A percentile compares a stretch with the other conserved stretches of the same genome.
Evolutionary conservation across 768 basidiomycete genomes (phyloP).

Genomic region (Mycena latifolia): DNA sequence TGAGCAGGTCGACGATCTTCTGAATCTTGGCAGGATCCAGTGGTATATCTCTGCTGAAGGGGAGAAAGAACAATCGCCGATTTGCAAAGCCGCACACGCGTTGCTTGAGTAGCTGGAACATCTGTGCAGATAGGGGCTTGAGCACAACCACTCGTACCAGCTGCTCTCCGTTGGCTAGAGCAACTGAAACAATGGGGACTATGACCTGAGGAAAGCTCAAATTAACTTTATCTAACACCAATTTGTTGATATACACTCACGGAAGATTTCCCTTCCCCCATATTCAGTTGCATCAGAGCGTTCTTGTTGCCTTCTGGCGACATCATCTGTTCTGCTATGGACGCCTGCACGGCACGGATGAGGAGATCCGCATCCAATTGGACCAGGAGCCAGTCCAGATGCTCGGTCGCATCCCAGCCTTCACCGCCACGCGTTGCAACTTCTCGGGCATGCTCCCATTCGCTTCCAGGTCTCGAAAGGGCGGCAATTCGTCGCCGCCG

Average conservation of each 20-base stretch:
- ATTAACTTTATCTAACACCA: background rate
- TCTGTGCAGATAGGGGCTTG: slow-evolving; percentile 60
- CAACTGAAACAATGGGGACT: slow-evolving; percentile 56
- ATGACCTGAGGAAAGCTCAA: slow-evolving; percentile 46
- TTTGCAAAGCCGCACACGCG: slow-evolving; percentile 59
- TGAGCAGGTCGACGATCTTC: slow-evolving; percentile 47
- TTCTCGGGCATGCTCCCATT: background rate
- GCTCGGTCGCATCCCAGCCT: slow-evolving; percentile 30
- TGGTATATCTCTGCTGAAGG: slow-evolving; percentile 59
- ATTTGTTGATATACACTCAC: slow-evolving; percentile 31
- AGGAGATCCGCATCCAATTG: slow-evolving; percentile 56
- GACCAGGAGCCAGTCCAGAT: slow-evolving; percentile 59
- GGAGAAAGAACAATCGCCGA: slow-evolving; percentile 61
- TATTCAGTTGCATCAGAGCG: slow-evolving; percentile 63
- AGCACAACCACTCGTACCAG: slow-evolving; percentile 64
- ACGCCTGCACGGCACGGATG: slow-evolving; percentile 55
- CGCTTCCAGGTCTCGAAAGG: background rate
- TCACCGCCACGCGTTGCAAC: background rate
- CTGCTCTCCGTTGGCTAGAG: slow-evolving; percentile 56
- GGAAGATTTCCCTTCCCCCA: slow-evolving; percentile 70
- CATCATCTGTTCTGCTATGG: slow-evolving; percentile 44
- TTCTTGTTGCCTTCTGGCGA: slow-evolving; percentile 50
- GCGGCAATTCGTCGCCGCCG: background rate
- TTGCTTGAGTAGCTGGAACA: slow-evolving; percentile 61
- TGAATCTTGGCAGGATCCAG: slow-evolving; percentile 34